These are phyloP conservation scores for Astragalus glycyphyllos DNA, from an alignment of 306 rosid species.

Conservation along the genomic window DNA sequence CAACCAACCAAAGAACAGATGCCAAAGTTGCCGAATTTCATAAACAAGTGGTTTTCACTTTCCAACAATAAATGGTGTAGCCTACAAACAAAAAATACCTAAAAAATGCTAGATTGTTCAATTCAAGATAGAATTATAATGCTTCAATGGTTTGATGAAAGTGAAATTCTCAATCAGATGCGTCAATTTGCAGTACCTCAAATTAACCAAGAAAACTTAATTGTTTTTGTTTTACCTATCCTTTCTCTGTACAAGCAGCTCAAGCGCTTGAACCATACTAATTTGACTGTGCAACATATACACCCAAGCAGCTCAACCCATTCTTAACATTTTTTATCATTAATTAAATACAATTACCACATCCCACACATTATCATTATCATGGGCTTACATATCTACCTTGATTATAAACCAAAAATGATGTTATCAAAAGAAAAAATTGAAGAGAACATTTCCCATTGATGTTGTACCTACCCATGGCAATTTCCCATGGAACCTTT, in stretches of 20 bases:
- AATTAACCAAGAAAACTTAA: conserved; percentile 1
- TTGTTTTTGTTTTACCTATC: conserved; percentile 34
- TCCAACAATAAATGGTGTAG: conserved; percentile 92
- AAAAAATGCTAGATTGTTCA: conserved; percentile 7
- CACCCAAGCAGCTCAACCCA: conserved; percentile 98
- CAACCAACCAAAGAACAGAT: conserved; percentile 95
- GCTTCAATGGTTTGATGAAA: conserved; percentile 10
- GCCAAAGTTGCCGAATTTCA: conserved; percentile 98
- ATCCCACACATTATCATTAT: too few relatives aligned
- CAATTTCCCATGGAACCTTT: too few relatives aligned
- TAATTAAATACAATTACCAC: too few relatives aligned
- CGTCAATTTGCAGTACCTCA: conserved; percentile 12
- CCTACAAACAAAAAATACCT: conserved; percentile 44
- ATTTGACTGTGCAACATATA: conserved; percentile 89
- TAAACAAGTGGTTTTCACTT: conserved; percentile 95
- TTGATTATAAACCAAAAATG: too few relatives aligned
- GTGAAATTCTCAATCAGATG: background rate
- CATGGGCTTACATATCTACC: too few relatives aligned
- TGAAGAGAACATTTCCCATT: too few relatives aligned
- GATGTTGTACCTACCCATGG: too few relatives aligned
- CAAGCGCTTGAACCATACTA: conserved; percentile 92
- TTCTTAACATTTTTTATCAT: conserved; percentile 52
- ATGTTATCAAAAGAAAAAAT: too few relatives aligned
- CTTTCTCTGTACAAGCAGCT: conserved; percentile 91
- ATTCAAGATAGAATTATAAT: conserved; percentile 3